Conservation (phyloP, 164 flowering plant genomes). For the Vitis cinerea region DNA sequence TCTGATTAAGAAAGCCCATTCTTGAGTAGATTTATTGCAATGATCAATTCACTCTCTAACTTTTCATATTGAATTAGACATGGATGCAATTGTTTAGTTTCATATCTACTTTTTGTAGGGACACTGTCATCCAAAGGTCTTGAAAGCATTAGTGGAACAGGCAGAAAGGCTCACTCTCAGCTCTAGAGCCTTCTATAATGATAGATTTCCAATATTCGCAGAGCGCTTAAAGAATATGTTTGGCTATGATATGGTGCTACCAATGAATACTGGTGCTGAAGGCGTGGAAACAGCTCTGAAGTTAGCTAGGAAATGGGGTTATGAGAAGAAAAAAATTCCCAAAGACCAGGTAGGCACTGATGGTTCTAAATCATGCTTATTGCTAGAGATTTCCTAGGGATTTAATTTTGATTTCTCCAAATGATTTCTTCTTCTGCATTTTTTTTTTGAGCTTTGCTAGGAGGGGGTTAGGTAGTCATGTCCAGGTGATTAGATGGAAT, state of each 20-base stretch:
- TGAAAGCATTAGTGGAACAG: constrained; percentile 82
- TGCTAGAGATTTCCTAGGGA: not conserved
- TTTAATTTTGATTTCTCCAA: not conserved
- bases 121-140: constrained; percentile 92
- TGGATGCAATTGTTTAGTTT: constrained; percentile 1
- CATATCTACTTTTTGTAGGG: constrained; percentile 49
- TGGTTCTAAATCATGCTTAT: constrained; percentile 6
- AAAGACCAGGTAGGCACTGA: constrained; percentile 63
- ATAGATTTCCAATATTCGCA: constrained; percentile 80
- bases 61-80: not conserved
- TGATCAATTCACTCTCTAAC: not conserved
- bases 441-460: too few species aligned
- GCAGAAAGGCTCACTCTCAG: constrained; percentile 80
- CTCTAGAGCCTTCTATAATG: constrained; percentile 95
- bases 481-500: too few species aligned
- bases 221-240: constrained; percentile 65
- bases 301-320: constrained; percentile 94
- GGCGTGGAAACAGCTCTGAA: constrained; percentile 96
- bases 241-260: constrained; percentile 96
- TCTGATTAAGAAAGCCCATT: not conserved
- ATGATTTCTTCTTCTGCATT: not conserved
- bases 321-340: constrained; percentile 81
- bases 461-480: too few species aligned
- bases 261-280: constrained; percentile 99
- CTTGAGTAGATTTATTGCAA: not conserved